Conservation (phyloP, 257 asterid species). For the Primulina eburnea region DNA sequence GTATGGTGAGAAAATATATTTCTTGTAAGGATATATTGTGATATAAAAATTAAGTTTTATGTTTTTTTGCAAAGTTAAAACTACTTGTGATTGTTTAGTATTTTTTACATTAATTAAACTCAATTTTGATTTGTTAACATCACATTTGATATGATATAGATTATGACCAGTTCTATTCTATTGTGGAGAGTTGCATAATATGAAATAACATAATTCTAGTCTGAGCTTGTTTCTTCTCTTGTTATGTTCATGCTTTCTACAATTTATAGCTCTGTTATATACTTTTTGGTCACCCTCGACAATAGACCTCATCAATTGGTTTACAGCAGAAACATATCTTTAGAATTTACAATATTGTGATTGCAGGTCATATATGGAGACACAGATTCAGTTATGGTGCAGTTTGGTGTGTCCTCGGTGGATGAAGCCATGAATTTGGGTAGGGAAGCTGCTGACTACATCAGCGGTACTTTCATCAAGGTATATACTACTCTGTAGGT, state of each 20-base stretch:
- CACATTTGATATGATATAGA: not conserved
- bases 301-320: conserved; percentile 1
- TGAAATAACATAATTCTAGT: not conserved
- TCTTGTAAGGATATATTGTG: not conserved
- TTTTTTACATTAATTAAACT: too few relatives aligned
- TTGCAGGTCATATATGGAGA: conserved; percentile 95
- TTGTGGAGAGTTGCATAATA: not conserved
- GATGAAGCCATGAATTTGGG: conserved; percentile 95
- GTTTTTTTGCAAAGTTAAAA: too few relatives aligned
- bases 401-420: conserved; percentile 85
- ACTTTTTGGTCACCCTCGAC: not conserved
- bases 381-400: conserved; percentile 99
- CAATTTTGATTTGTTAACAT: too few relatives aligned
- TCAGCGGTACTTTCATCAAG: conserved; percentile 81
- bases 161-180: not conserved
- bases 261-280: not conserved
- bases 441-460: conserved; percentile 92
- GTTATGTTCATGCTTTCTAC: not conserved
- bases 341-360: conserved; percentile 16
- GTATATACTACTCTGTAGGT: conserved; percentile 34
- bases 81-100: not conserved
- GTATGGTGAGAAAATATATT: not conserved
- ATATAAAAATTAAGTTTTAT: not conserved
- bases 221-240: conserved; percentile 9
- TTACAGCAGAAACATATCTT: conserved; percentile 19